Conservation (phyloP, 345 rosid genomes). For the Iberis pinnata region DNA sequence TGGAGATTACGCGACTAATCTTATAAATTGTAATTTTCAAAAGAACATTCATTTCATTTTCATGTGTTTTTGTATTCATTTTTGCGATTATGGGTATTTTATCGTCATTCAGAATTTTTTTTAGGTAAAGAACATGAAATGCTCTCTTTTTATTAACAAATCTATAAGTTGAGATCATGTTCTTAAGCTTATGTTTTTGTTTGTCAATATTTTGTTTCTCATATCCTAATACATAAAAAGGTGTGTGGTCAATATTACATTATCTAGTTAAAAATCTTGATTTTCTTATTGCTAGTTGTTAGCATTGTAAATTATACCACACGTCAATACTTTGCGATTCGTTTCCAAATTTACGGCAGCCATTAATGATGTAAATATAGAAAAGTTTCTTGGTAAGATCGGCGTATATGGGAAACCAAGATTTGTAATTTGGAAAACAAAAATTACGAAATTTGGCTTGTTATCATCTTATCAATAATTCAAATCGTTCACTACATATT, state of each 20-base stretch:
- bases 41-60: too few species aligned
- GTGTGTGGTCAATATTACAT: slow-evolving; percentile 6
- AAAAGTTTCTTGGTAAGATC: not conserved
- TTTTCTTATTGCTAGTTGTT: not conserved
- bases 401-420: slow-evolving; percentile 5
- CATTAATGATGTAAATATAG: slow-evolving; percentile 5
- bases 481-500: not conserved
- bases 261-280: slow-evolving; percentile 5
- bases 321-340: not conserved
- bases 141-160: too few species aligned
- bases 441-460: not conserved
- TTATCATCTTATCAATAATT: not conserved
- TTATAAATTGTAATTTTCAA: too few species aligned
- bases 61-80: too few species aligned
- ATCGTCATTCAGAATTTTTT: too few species aligned
- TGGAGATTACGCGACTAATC: too few species aligned
- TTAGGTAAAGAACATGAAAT: too few species aligned
- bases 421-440: too few species aligned
- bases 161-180: too few species aligned
- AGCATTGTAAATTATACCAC: not conserved
- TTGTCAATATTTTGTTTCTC: not conserved
- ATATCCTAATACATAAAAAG: not conserved
- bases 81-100: too few species aligned
- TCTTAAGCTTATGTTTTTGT: too few species aligned
- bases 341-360: not conserved